Evolutionary conservation across 345 rosid genomes (phyloP), one percentile per base, ranked within the genome.

Genomic region (Capsella bursapastoris): DNA sequence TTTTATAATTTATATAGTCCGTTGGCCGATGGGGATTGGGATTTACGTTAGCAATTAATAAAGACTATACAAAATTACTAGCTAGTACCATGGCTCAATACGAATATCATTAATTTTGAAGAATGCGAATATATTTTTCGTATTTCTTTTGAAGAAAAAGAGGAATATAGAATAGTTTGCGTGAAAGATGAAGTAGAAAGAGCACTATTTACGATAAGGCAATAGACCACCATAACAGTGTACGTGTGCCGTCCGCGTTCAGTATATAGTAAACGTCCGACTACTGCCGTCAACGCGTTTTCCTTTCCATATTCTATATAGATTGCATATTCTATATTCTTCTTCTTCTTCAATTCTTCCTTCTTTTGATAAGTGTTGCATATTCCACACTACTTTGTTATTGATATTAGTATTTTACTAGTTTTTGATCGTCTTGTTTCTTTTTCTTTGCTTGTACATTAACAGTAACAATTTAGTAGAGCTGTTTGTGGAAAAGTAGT

Each of bases 221-320:
- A 59, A 13, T 27, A 34, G 37, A 34, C 37, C 8, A 34, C 37
- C 37, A 34, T 34, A 22, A 22, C 25, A 14, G 43, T 41, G 66
- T 35, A 57, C 76, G 80, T 64, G 80, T 76, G 16, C 43, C 47
- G 34, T 63, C 52, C 66, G 80, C 58, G 80, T 69, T 47, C 28
- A 34, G 25, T 22, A 22, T 22, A 22, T 22, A 22, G 58, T 61
- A 70, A 63, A 70, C 60, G 66, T 25, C 43, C 75, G 65, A 62
- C 53, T 69, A 76, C 70, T 41, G 58, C 79, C 66, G 65, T 75
- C 70, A 69, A 62, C 70, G 71, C 70, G 79, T 69, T 76, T 60
- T 62, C 49, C 7, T 69, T 69, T 34, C 15, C 4, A 25, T 56
- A 50, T 71, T 37, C 32, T 15, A 34, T 22, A 22, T 22, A 22